Conservation (phyloP, 495 filamentous ascomycete species). For the Neurospora sp. region DNA sequence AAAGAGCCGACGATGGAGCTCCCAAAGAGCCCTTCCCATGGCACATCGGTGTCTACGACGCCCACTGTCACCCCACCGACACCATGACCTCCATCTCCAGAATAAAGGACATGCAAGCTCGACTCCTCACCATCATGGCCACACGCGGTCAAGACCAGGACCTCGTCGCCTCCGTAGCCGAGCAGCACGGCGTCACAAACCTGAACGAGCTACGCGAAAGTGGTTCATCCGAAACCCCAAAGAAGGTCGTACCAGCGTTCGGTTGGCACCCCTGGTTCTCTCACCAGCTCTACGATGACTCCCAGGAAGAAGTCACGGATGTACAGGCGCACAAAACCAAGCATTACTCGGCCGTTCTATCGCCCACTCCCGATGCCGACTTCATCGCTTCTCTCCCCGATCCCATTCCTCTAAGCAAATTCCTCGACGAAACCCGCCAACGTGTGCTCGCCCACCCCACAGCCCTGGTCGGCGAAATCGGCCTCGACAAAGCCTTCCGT, state of each 20-base stretch:
- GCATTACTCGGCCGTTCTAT: conserved; percentile 66
- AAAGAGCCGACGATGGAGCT: not conserved
- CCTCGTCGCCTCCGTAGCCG: conserved; percentile 63
- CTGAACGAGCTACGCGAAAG: not conserved
- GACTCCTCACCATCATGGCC: conserved; percentile 75
- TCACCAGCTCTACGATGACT: conserved; percentile 68
- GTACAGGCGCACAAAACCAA: conserved; percentile 38
- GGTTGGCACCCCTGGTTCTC: conserved; percentile 99
- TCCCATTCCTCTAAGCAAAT: conserved; percentile 56
- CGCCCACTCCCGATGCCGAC: conserved; percentile 34
- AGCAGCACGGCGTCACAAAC: conserved; percentile 26
- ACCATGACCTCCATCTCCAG: conserved; percentile 63
- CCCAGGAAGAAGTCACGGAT: conserved; percentile 12
- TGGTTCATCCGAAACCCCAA: conserved; percentile 5
- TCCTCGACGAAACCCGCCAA: conserved; percentile 53
- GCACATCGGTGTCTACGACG: conserved; percentile 78
- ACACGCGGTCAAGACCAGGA: conserved; percentile 81
- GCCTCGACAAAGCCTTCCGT: conserved; percentile 76
- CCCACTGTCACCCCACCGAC: conserved; percentile 97
- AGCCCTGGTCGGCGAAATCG: conserved; percentile 80
- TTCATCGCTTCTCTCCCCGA: conserved; percentile 62
- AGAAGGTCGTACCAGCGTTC: conserved; percentile 65
- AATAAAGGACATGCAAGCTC: conserved; percentile 69
- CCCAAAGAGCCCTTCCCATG: conserved; percentile 53
- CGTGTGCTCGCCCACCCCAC: conserved; percentile 54